A percentile compares a stretch with the other conserved stretches of the same genome.
Evolutionary conservation across 2,329 filamentous ascomycete species (phyloP).

Genomic region (Alternaria dauci): DNA sequence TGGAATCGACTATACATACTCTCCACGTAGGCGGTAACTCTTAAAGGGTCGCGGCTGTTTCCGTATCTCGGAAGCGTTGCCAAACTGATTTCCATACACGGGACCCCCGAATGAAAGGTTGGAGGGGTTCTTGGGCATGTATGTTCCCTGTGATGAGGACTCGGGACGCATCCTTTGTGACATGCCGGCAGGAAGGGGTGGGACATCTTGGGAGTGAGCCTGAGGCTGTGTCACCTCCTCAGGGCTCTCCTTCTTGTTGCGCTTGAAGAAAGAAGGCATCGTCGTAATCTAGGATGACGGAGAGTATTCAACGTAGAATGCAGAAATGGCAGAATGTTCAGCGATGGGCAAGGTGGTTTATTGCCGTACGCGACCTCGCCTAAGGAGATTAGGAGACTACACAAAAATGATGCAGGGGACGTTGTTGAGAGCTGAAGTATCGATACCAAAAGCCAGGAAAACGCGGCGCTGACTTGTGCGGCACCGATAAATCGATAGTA

Average conservation of each 20-base stretch:
- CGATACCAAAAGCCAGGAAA: constrained; percentile 9
- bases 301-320: background rate
- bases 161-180: constrained; percentile 14
- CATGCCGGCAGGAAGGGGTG: constrained; percentile 11
- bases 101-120: constrained; percentile 11
- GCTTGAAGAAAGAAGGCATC: constrained; percentile 18
- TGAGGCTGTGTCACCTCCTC: constrained; percentile 3
- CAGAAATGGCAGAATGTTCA: background rate
- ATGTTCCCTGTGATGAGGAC: background rate
- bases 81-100: constrained; percentile 6
- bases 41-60: constrained; percentile 32
- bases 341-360: constrained; percentile 16
- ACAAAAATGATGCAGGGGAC: background rate
- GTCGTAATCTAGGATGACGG: background rate
- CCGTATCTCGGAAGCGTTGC: constrained; percentile 9
- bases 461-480: constrained; percentile 15
- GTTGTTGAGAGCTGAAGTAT: constrained; percentile 18
- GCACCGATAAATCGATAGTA: constrained; percentile 19
- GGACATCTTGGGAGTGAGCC: constrained; percentile 14
- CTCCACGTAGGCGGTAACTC: constrained; percentile 34
- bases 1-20: constrained; percentile 20
- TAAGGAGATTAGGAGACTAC: constrained; percentile 5
- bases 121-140: constrained; percentile 13
- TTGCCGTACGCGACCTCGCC: constrained; percentile 10
- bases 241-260: constrained; percentile 13